Evolutionary conservation across 148 eudicot species (phyloP), one percentile per base, ranked within the genome.

Genomic region (Bassia scoparia): DNA sequence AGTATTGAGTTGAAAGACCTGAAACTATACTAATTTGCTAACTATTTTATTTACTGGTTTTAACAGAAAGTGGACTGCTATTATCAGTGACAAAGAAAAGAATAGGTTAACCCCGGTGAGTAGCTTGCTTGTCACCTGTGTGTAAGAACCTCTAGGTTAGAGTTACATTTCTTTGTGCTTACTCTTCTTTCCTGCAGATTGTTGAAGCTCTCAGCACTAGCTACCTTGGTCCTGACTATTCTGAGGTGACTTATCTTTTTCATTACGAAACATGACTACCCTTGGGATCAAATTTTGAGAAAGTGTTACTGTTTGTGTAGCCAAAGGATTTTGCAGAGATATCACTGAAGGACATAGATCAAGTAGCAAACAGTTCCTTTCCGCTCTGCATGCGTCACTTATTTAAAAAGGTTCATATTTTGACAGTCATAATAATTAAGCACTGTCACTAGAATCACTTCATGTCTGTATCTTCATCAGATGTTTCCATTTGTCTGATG

Each of bases 371-470:
- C 70, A 88, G 85, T 77, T 92, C 97, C 70, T 90, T 95, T 81
- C 97, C 97, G 68, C 76, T 95, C 73, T 95, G 99, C 82, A 95
- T 95, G 97, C 89, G 88, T 50, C 97, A 92, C 83, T 83, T 95
- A 11, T 95, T 95, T 82, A 90, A 84, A 50, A 90, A 90, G 94
- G 99, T 95, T 72, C 77, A 75, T 33, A 58, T 35, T 14, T 64
- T 35, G 33, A 14, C 20, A 31, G 49, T 68, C 33, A 23, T 68
- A 70, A 17, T 69, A 8, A 37, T 20, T 20, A 34, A 18, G 26
- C 7, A 5, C 33, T 14, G 26, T 38, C n/a, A n/a, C n/a, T n/a
- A n/a, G n/a, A n/a, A n/a, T 1, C 16, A 41, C 44, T 41, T 2
- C 46, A 8, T 18, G 20, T 62, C 5, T 55, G 67, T n/a, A 71